A percentile compares a stretch with the other conserved stretches of the same genome.
Evolutionary conservation across 2,329 filamentous ascomycete genomes (phyloP).

Genomic region (Sporothrix curviconia): DNA sequence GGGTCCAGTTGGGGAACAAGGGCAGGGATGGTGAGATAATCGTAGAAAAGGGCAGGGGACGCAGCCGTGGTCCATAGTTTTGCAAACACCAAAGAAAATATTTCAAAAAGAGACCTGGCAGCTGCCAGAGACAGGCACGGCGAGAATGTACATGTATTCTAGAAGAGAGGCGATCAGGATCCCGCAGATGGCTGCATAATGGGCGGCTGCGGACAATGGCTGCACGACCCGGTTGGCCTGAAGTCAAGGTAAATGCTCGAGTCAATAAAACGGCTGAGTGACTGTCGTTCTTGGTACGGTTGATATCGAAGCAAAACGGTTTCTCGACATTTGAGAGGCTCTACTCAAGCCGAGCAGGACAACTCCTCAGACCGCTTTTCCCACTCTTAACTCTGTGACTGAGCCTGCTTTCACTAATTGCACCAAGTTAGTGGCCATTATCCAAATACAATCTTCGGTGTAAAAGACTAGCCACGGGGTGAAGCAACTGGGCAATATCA

Average conservation of each 20-base stretch:
- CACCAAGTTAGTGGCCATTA: neutral
- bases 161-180: constrained; percentile 2
- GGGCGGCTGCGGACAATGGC: neutral
- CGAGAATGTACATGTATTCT: neutral
- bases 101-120: neutral
- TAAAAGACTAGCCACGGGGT: too few species aligned
- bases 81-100: too few species aligned
- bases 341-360: neutral
- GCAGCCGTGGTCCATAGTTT: neutral
- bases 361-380: neutral
- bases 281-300: neutral
- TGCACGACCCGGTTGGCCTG: constrained; percentile 1
- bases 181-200: constrained; percentile 19
- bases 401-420: neutral
- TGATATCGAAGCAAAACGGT: neutral
- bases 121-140: neutral
- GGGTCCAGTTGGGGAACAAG: constrained; percentile 23
- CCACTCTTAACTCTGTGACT: neutral
- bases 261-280: neutral
- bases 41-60: neutral
- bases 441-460: neutral
- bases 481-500: neutral
- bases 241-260: neutral
- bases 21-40: neutral
- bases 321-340: neutral